Conservation (phyloP, 768 basidiomycete genomes). For the Serendipita vermifera region DNA sequence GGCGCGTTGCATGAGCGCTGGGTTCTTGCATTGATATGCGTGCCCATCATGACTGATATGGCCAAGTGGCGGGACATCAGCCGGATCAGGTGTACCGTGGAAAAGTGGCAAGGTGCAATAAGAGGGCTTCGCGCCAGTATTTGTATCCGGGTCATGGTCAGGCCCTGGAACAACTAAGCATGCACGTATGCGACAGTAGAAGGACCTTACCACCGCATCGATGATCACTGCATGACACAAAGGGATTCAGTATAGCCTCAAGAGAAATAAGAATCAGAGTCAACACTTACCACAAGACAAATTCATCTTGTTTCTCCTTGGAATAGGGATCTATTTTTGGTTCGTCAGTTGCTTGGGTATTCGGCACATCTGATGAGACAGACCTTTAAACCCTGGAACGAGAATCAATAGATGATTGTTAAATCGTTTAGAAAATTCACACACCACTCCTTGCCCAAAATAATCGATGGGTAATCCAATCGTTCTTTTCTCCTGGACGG, state of each 20-base stretch:
- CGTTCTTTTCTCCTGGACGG: constrained; percentile 36
- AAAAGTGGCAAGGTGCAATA: constrained; percentile 43
- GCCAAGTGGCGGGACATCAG: constrained; percentile 23
- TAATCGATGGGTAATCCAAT: constrained; percentile 40
- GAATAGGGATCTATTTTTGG: constrained; percentile 41
- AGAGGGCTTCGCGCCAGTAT: constrained; percentile 34
- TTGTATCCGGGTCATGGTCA: constrained; percentile 34
- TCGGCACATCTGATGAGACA: not conserved
- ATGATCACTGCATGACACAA: constrained; percentile 27
- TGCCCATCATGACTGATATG: constrained; percentile 48
- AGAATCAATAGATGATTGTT: not conserved
- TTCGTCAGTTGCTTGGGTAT: not conserved
- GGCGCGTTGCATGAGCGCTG: constrained; percentile 31
- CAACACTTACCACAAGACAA: constrained; percentile 37
- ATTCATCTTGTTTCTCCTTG: constrained; percentile 41
- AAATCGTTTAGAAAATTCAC: not conserved
- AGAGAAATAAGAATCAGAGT: constrained; percentile 1
- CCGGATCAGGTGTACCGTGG: constrained; percentile 29
- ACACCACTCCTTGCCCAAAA: constrained; percentile 48
- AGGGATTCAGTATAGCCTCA: not conserved
- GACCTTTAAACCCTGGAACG: constrained; percentile 41
- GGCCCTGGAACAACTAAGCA: constrained; percentile 35
- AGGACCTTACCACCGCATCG: constrained; percentile 36
- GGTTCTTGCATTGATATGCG: constrained; percentile 40
- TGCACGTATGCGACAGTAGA: not conserved